A percentile compares a stretch with the other conserved stretches of the same genome.
Conservation (phyloP, 1,284 basidiomycete species). For the Marasmius oreades region DNA sequence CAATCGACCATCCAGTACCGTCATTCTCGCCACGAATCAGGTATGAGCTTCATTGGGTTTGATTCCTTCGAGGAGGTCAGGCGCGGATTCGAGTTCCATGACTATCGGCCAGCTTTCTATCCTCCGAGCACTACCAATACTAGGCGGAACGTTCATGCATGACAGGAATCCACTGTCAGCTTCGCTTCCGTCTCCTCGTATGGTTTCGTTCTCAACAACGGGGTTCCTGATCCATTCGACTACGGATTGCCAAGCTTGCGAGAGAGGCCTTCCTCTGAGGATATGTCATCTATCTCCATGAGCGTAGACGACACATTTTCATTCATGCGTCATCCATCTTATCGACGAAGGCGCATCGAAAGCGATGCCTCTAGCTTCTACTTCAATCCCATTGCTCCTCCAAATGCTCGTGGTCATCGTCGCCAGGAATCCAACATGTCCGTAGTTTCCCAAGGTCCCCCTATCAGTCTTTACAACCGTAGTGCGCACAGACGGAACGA, state of each 20-base stretch:
- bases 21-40: conserved; percentile 50
- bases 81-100: conserved; percentile 67
- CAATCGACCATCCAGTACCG: conserved; percentile 21
- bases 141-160: conserved; percentile 31
- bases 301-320: conserved; percentile 72
- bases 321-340: conserved; percentile 45
- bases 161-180: conserved; percentile 66
- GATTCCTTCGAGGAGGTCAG: conserved; percentile 73
- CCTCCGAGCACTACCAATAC: conserved; percentile 27
- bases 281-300: conserved; percentile 44
- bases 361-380: conserved; percentile 77
- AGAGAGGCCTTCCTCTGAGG: conserved; percentile 54
- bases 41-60: conserved; percentile 62
- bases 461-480: conserved; percentile 68
- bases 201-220: conserved; percentile 62
- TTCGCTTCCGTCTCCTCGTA: conserved; percentile 82
- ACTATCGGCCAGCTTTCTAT: conserved; percentile 62
- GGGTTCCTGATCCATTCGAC: conserved; percentile 71
- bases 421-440: conserved; percentile 44
- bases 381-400: conserved; percentile 43
- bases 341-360: conserved; percentile 55
- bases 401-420: conserved; percentile 38
- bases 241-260: conserved; percentile 52
- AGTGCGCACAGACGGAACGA: conserved; percentile 44
- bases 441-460: conserved; percentile 51